phyloP scores from a whole-genome alignment of 176 grass and related monocot species.

The Oryza longistaminata region DNA sequence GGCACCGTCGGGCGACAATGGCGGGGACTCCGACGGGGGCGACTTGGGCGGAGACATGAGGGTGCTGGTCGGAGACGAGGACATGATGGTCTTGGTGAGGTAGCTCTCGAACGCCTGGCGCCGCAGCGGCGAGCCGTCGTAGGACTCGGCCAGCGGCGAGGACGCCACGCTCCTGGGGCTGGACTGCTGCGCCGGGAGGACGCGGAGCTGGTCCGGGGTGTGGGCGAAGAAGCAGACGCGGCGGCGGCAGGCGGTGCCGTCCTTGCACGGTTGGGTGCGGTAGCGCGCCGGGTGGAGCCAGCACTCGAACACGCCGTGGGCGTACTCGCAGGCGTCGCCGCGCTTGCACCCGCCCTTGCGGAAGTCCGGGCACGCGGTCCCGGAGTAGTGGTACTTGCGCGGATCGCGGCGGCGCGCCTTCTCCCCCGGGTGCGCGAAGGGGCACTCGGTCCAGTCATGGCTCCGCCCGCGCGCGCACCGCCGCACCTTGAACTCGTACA shows the following conservation, averaged over 20 bases:
- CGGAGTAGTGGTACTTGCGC: constrained; percentile 90
- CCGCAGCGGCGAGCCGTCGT: constrained; percentile 76
- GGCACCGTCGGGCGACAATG: constrained; percentile 60
- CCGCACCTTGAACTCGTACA: constrained; percentile 99
- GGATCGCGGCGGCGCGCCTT: constrained; percentile 90
- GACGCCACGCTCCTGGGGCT: constrained; percentile 32
- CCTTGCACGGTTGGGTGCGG: constrained; percentile 97
- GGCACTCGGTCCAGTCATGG: constrained; percentile 99
- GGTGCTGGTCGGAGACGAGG: constrained; percentile 73
- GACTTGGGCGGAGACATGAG: constrained; percentile 70
- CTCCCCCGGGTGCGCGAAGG: constrained; percentile 92
- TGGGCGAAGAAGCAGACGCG: constrained; percentile 98
- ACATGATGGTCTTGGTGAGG: constrained; percentile 48
- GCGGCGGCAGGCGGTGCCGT: constrained; percentile 78
- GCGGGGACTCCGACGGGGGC: constrained; percentile 70
- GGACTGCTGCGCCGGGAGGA: constrained; percentile 64
- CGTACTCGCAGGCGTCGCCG: constrained; percentile 84
- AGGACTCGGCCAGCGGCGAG: constrained; percentile 46
- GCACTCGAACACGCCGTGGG: constrained; percentile 98
- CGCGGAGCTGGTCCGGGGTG: constrained; percentile 75
- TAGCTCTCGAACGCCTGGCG: constrained; percentile 73
- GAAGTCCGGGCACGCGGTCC: constrained; percentile 89
- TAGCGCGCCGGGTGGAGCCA: constrained; percentile 96
- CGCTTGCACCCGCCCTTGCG: constrained; percentile 91
- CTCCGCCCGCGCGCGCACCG: constrained; percentile 69